Evolutionary conservation across 2,329 filamentous ascomycete species (phyloP).

Genomic region (Fusarium phyllophilum): DNA sequence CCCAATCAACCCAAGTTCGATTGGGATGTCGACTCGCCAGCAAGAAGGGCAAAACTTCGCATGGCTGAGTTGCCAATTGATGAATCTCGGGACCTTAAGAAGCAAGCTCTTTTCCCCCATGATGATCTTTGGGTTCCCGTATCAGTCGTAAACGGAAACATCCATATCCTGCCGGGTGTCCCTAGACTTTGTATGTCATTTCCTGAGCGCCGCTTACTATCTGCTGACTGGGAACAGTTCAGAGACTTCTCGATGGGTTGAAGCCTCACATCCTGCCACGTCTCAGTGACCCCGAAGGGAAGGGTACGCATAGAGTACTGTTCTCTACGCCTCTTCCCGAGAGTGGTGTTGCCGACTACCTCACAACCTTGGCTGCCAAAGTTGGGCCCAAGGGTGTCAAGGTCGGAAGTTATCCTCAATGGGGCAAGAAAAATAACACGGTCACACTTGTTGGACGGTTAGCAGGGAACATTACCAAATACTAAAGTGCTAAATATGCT

Average conservation of each 20-base stretch:
- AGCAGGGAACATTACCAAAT: slow-evolving; percentile 20
- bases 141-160: slow-evolving; percentile 87
- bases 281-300: slow-evolving; percentile 80
- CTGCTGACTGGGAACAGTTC: slow-evolving; percentile 59
- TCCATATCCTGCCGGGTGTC: slow-evolving; percentile 92
- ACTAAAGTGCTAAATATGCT: slow-evolving; percentile 35
- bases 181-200: slow-evolving; percentile 74
- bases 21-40: slow-evolving; percentile 85
- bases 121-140: slow-evolving; percentile 93
- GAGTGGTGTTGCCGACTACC: slow-evolving; percentile 83
- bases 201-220: not conserved
- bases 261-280: slow-evolving; percentile 77
- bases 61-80: slow-evolving; percentile 92
- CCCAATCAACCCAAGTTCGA: slow-evolving; percentile 79
- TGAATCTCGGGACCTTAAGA: slow-evolving; percentile 67
- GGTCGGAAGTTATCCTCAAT: slow-evolving; percentile 93
- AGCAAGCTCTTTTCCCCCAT: slow-evolving; percentile 81
- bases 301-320: slow-evolving; percentile 80
- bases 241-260: slow-evolving; percentile 79
- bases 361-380: slow-evolving; percentile 80
- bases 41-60: slow-evolving; percentile 81
- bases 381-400: slow-evolving; percentile 84
- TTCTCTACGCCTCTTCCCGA: slow-evolving; percentile 90
- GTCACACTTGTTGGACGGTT: slow-evolving; percentile 83
- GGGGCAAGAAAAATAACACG: slow-evolving; percentile 88